Conservation (phyloP, 345 rosid genomes). For the Nephelium lappaceum region DNA sequence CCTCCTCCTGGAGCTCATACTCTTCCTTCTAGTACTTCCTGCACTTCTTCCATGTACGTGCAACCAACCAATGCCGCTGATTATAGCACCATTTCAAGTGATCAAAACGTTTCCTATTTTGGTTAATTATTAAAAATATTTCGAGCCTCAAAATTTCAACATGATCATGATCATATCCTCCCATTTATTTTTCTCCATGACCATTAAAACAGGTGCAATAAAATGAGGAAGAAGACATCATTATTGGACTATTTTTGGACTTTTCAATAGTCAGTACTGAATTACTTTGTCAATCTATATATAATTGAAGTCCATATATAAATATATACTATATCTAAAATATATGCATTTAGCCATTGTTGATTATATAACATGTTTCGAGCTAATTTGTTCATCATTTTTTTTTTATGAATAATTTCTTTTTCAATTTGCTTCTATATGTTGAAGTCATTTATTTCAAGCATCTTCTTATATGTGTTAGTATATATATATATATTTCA, state of each 20-base stretch:
- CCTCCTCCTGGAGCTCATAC: constrained; percentile 9
- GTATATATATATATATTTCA: too few relatives aligned
- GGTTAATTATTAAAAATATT: constrained; percentile 38
- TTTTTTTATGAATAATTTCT: constrained; percentile 21
- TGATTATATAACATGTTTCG: constrained; percentile 31
- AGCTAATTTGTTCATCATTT: constrained; percentile 9
- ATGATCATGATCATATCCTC: constrained; percentile 23
- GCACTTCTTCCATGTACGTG: constrained; percentile 62
- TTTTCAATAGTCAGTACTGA: constrained; percentile 5
- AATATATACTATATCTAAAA: too few relatives aligned
- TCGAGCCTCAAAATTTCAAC: neutral
- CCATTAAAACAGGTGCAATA: constrained; percentile 25
- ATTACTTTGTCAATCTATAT: constrained; percentile 20
- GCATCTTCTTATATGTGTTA: too few relatives aligned
- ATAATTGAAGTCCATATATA: constrained; percentile 16
- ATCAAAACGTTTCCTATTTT: constrained; percentile 64
- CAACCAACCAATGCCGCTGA: constrained; percentile 43
- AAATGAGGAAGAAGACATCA: constrained; percentile 28
- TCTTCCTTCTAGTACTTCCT: constrained; percentile 24
- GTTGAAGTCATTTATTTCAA: too few relatives aligned
- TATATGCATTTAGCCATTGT: constrained; percentile 21
- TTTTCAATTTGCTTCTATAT: constrained; percentile 11
- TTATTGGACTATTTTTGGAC: constrained; percentile 14
- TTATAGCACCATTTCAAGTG: constrained; percentile 64
- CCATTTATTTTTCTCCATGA: constrained; percentile 42